These are phyloP conservation scores for Schizosaccharomyces osmophilus DNA, from an alignment of 805 yeast genomes.

Conservation along the genomic window DNA sequence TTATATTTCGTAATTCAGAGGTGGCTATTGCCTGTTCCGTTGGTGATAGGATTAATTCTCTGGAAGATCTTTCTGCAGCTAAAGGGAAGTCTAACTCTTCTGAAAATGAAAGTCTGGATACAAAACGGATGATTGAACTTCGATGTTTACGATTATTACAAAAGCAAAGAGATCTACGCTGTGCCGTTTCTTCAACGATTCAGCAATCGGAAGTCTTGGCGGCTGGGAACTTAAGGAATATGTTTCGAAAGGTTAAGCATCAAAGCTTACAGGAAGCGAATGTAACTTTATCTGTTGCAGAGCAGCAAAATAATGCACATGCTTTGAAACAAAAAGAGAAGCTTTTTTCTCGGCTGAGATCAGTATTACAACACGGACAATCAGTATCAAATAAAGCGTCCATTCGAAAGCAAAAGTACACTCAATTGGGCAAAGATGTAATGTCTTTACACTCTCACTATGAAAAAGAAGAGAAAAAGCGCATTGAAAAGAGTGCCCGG, in stretches of 20 bases:
- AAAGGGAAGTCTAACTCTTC: no score
- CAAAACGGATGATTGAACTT: constrained; percentile 21
- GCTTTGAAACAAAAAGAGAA: constrained; percentile 16
- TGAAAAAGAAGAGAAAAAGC: constrained; percentile 75
- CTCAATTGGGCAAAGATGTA: constrained; percentile 14
- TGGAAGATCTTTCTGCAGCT: neutral
- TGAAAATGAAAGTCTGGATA: neutral
- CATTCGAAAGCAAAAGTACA: constrained; percentile 5
- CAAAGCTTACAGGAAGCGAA: constrained; percentile 32
- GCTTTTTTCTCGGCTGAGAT: constrained; percentile 13
- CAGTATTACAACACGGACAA: constrained; percentile 12
- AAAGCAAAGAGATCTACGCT: constrained; percentile 56
- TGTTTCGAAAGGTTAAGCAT: constrained; percentile 52
- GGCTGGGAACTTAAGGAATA: constrained; percentile 57
- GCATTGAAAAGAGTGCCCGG: constrained; percentile 76
- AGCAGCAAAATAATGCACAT: constrained; percentile 18
- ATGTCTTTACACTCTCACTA: constrained; percentile 39
- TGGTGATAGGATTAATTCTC: neutral
- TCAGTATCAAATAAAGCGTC: constrained; percentile 10
- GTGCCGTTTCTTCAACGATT: constrained; percentile 51
- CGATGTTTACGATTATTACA: constrained; percentile 44
- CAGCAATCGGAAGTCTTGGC: constrained; percentile 60
- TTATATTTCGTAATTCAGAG: neutral
- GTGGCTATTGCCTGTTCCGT: neutral
- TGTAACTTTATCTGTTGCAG: constrained; percentile 24